Percentiles rank a stretch among this genome's conserved stretches.
These are phyloP conservation scores for Hyaloperonospora arabidopsidis DNA, from an alignment of 352 stramenopile species.

Conservation along the genomic window DNA sequence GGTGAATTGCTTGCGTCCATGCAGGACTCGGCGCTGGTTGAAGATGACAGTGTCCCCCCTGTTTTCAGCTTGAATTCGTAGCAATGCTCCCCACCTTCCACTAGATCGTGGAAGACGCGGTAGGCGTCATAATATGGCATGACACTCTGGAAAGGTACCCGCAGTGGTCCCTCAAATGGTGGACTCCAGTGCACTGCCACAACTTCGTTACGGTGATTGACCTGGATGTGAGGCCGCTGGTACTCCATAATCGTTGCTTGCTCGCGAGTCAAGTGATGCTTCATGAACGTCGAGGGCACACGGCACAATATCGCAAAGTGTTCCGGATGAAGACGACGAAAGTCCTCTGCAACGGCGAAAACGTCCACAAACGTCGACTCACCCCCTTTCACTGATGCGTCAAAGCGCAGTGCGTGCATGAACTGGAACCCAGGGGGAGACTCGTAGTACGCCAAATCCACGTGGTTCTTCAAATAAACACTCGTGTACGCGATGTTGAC, in stretches of 20 bases:
- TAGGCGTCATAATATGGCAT: constrained; percentile 79
- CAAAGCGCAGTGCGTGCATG: constrained; percentile 87
- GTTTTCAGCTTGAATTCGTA: constrained; percentile 75
- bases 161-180: constrained; percentile 90
- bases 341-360: constrained; percentile 65
- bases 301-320: constrained; percentile 72
- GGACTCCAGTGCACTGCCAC: constrained; percentile 90
- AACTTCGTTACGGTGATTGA: constrained; percentile 79
- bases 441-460: constrained; percentile 96
- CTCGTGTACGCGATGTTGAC: constrained; percentile 95
- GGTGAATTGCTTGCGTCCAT: constrained; percentile 72
- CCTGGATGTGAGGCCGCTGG: constrained; percentile 89
- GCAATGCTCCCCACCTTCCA: constrained; percentile 61
- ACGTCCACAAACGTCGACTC: constrained; percentile 84
- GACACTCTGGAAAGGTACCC: constrained; percentile 67
- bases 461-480: constrained; percentile 84
- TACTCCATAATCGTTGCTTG: constrained; percentile 90
- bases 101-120: constrained; percentile 67
- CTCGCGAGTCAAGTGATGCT: constrained; percentile 85
- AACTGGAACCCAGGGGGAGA: constrained; percentile 93
- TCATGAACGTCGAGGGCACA: constrained; percentile 91
- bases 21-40: constrained; percentile 75
- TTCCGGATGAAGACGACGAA: constrained; percentile 50
- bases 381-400: constrained; percentile 71
- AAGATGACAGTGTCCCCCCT: constrained; percentile 80